A percentile compares a stretch with the other conserved stretches of the same genome.
Conservation (phyloP, 768 basidiomycete species). For the Rhodotorula graminis region DNA sequence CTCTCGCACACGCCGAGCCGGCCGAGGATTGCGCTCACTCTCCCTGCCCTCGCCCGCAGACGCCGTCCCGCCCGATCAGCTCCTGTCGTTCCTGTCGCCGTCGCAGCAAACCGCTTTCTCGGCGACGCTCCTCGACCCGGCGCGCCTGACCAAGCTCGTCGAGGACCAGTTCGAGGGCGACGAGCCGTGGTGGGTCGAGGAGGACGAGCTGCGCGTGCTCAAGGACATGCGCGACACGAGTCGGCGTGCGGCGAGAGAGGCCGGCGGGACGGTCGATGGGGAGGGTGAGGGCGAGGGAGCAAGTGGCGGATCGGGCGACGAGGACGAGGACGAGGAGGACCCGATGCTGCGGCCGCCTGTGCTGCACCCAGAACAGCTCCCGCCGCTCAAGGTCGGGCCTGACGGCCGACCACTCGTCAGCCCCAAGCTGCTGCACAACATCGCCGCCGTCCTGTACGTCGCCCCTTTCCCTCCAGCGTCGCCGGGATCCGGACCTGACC, state of each 20-base stretch:
- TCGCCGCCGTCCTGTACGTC: conserved; percentile 35
- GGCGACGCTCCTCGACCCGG: conserved; percentile 20
- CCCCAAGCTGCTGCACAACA: conserved; percentile 23
- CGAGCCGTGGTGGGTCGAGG: conserved; percentile 35
- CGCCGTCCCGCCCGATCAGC: conserved; percentile 27
- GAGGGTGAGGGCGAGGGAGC: not conserved
- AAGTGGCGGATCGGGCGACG: not conserved
- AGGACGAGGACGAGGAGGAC: conserved; percentile 16
- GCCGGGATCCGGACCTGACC: not conserved
- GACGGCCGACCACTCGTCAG: not conserved
- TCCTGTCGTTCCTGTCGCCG: conserved; percentile 32
- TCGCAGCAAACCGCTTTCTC: conserved; percentile 32
- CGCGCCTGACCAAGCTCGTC: conserved; percentile 17
- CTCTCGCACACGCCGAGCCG: conserved; percentile 22
- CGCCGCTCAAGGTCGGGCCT: conserved; percentile 1
- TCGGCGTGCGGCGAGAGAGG: not conserved
- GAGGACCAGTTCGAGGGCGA: conserved; percentile 27
- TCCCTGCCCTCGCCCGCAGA: conserved; percentile 11
- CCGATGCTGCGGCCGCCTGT: conserved; percentile 1
- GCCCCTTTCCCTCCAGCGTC: no score
- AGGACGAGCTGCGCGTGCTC: conserved; percentile 1
- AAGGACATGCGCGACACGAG: conserved; percentile 10
- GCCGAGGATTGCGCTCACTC: no score
- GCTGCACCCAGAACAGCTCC: not conserved
- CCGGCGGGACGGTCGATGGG: no score